Evolutionary conservation across 768 basidiomycete species (phyloP).

Genomic region (Crepidotus variabilis): DNA sequence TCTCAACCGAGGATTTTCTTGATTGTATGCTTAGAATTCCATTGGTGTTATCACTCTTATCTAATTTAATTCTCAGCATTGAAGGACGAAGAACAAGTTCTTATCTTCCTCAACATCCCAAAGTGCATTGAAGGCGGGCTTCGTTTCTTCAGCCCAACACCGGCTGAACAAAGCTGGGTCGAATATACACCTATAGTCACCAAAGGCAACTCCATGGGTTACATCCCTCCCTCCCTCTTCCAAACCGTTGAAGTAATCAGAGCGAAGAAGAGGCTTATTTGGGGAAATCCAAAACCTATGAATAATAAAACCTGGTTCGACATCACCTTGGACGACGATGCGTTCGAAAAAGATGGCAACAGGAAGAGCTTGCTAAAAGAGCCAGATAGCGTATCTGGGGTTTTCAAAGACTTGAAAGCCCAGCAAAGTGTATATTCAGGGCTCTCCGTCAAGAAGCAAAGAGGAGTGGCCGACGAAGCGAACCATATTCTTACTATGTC

Average conservation of each 20-base stretch:
- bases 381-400: background rate
- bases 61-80: slow-evolving; percentile 5
- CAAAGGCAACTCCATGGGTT: slow-evolving; percentile 14
- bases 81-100: slow-evolving; percentile 11
- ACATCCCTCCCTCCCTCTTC: slow-evolving; percentile 16
- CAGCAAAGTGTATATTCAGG: too few species aligned
- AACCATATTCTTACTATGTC: too few species aligned
- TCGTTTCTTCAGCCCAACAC: slow-evolving; percentile 15
- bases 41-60: background rate
- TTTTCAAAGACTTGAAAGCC: background rate
- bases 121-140: slow-evolving; percentile 11
- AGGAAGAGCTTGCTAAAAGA: slow-evolving; percentile 4
- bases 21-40: slow-evolving; percentile 4
- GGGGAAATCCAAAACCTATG: slow-evolving; percentile 10
- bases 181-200: slow-evolving; percentile 12
- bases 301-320: background rate
- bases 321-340: background rate
- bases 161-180: slow-evolving; percentile 6
- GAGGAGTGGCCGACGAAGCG: too few species aligned
- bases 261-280: slow-evolving; percentile 11
- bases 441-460: too few species aligned
- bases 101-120: slow-evolving; percentile 15
- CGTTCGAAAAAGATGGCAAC: background rate
- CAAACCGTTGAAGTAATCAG: slow-evolving; percentile 8
- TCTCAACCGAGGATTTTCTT: slow-evolving; percentile 12